Evolutionary conservation across 164 flowering plant species (phyloP).

Genomic region (Euptelea pleiosperma): DNA sequence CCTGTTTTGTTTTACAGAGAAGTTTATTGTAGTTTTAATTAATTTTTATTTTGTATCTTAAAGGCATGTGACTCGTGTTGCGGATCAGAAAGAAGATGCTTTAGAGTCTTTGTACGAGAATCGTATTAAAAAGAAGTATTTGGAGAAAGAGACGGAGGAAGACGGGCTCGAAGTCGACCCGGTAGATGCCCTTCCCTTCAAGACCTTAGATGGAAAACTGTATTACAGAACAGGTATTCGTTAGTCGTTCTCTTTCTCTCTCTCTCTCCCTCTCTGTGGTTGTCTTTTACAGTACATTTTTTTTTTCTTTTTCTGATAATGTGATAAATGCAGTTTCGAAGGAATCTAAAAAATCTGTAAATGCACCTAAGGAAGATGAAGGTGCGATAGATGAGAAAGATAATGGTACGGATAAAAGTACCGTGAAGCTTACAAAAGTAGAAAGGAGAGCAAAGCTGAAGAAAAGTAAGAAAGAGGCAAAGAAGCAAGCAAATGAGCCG

Average conservation of each 20-base stretch:
- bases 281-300: neutral
- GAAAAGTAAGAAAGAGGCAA: slow-evolving; percentile 72
- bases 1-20: neutral
- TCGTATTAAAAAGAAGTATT: slow-evolving; percentile 34
- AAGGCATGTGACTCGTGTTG: slow-evolving; percentile 85
- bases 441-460: slow-evolving; percentile 79
- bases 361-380: slow-evolving; percentile 32
- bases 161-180: slow-evolving; percentile 52
- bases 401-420: slow-evolving; percentile 26
- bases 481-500: slow-evolving; percentile 57
- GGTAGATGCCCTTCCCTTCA: slow-evolving; percentile 87
- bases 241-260: slow-evolving; percentile 1
- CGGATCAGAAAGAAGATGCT: slow-evolving; percentile 63
- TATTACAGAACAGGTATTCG: slow-evolving; percentile 53
- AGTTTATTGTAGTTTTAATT: neutral
- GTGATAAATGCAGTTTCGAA: slow-evolving; percentile 35
- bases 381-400: slow-evolving; percentile 21
- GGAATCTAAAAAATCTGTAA: slow-evolving; percentile 29
- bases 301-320: neutral
- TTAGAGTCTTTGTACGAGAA: slow-evolving; percentile 69
- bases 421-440: slow-evolving; percentile 63
- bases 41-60: neutral
- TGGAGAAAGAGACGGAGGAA: slow-evolving; percentile 36
- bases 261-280: neutral
- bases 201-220: slow-evolving; percentile 71